These are phyloP conservation scores for Plenodomus tracheiphilus DNA, from an alignment of 2,329 filamentous ascomycete genomes.

Conservation along the genomic window DNA sequence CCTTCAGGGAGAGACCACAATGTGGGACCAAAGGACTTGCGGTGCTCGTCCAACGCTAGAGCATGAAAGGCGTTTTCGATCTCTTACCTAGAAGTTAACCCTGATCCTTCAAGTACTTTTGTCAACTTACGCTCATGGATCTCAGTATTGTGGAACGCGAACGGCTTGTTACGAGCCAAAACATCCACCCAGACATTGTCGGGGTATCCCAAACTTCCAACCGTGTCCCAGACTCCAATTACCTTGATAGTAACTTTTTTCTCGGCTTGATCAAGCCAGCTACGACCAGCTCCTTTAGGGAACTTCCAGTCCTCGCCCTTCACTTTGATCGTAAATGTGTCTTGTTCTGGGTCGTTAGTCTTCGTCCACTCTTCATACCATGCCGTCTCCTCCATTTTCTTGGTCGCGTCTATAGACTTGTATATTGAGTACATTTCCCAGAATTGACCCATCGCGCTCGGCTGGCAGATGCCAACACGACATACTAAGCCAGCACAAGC, in stretches of 20 bases:
- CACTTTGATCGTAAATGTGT: neutral
- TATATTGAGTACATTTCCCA: slow-evolving; percentile 5
- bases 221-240: slow-evolving; percentile 51
- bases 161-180: slow-evolving; percentile 17
- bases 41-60: slow-evolving; percentile 54
- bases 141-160: slow-evolving; percentile 49
- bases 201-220: slow-evolving; percentile 44
- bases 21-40: slow-evolving; percentile 58
- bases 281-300: neutral
- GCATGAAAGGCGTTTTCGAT: slow-evolving; percentile 55
- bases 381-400: neutral
- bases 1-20: slow-evolving; percentile 52
- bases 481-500: slow-evolving; percentile 24
- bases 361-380: slow-evolving; percentile 5
- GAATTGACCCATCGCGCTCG: slow-evolving; percentile 9
- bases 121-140: slow-evolving; percentile 30
- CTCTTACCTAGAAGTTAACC: neutral
- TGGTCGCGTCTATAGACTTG: neutral
- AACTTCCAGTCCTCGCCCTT: neutral
- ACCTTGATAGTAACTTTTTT: slow-evolving; percentile 35
- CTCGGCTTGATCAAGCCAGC: slow-evolving; percentile 2
- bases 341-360: slow-evolving; percentile 14
- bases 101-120: neutral
- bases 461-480: slow-evolving; percentile 20
- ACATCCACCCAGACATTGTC: slow-evolving; percentile 1